Evolutionary conservation across 2,329 filamentous ascomycete species (phyloP), one percentile per base, ranked within the genome.

Genomic region (Basipetospora chlamydospora): DNA sequence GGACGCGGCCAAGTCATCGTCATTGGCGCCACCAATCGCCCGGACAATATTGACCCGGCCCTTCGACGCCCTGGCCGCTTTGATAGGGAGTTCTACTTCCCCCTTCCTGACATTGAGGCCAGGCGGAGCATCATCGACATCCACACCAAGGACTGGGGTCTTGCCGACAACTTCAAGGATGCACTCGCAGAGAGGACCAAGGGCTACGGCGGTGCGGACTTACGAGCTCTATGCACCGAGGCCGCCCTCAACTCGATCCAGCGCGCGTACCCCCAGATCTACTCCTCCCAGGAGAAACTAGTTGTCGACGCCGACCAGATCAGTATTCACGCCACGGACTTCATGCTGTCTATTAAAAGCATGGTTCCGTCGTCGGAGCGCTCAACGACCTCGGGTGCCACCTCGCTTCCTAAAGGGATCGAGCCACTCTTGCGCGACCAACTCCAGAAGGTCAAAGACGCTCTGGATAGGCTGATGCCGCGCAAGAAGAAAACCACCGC

Each of bases 1-100:
- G 87, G 86, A n/a, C 79, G 87, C 53, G 88, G 88, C 21, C 90
- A 98, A 57, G 90, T 98, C 42, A 93, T 98, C 52, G 87, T 98
- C 25, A 96, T 98, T 49, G 90, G 90, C 45, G 90, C 90, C n/a
- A 98, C 88, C 40, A 98, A 98, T 55, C 77, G 88, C 44, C 88
- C 90, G 1, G 88, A 96, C 56, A 93, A 90, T 36, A 87, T 98
- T 42, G 88, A 98, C 55, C 88, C 88, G 46, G 88, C 88, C n/a
- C 68, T 98, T 40, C 80, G 90, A 42, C 78, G 88, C 35, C 88
- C 90, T 15, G 92, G 90, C 29, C 80, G 90, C 35, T 98, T 98
- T 51, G 90, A 98, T 53, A 71, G 90, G 55, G 92, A 98, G 56
- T 98, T 98, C 49, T 96, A 96, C 61, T 98, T 98, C 52, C 87